Evolutionary conservation across 164 flowering plant species (phyloP).

Genomic region (Annona cherimola): DNA sequence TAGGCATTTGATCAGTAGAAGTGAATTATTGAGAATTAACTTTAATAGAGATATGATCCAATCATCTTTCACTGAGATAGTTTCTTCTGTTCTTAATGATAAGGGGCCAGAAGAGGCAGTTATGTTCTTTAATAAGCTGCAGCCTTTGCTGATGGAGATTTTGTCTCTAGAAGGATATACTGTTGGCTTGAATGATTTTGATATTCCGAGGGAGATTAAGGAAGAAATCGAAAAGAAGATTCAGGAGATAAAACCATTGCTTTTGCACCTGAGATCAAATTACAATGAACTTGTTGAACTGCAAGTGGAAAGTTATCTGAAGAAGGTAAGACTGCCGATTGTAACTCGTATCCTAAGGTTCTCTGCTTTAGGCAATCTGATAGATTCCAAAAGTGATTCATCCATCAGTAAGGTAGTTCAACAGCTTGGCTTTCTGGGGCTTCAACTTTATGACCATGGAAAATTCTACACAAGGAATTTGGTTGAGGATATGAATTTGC

Average conservation of each 20-base stretch:
- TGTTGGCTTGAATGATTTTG: conserved; percentile 61
- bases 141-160: conserved; percentile 80
- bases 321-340: conserved; percentile 32
- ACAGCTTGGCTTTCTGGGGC: conserved; percentile 79
- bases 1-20: conserved; percentile 33
- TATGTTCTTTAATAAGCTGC: conserved; percentile 55
- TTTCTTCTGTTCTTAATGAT: conserved; percentile 41
- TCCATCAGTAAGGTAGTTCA: conserved; percentile 62
- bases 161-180: conserved; percentile 62
- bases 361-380: conserved; percentile 54
- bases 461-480: conserved; percentile 58
- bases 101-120: conserved; percentile 71
- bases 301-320: conserved; percentile 51
- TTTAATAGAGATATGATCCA: conserved; percentile 35
- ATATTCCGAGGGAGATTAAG: conserved; percentile 23
- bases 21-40: conserved; percentile 50
- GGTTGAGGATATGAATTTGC: conserved; percentile 49
- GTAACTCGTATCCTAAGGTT: conserved; percentile 36
- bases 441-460: conserved; percentile 62
- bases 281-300: conserved; percentile 53
- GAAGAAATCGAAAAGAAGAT: conserved; percentile 25
- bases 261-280: conserved; percentile 36
- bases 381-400: conserved; percentile 75
- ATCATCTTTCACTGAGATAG: conserved; percentile 47
- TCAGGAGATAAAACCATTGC: conserved; percentile 34